Base-by-base conservation (phyloP, 2,329 filamentous ascomycete genomes). In the Aspergillus pseudonomiae region DNA sequence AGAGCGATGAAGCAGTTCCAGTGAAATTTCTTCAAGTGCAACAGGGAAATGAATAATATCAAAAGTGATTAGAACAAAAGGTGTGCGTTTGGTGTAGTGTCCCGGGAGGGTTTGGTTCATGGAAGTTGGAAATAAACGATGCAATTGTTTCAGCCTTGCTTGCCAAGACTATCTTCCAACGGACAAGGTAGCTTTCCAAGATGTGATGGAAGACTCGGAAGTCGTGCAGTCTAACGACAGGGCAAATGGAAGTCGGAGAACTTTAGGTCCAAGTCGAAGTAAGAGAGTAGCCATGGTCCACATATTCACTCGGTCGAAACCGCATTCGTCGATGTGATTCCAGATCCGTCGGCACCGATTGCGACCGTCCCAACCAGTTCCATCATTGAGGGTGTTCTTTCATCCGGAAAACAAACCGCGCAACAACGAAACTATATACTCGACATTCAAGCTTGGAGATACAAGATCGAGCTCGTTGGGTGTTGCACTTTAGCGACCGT, bases 271-370 rank as follows among this genome's bases (percentile, higher is more conserved):
- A 36, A 26, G 34, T 19, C 36, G n/a, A 24, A 16, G 21, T 34
- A 54, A 36, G 46, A 36, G 45, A 50, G 54, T 39, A 21, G 36
- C 30, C 41, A 30, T 60, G 36, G 58, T 41, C 39, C 57, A 59
- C 39, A 28, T 41, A 45, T 59, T 58, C 48, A 48, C 36, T 50
- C 57, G 24, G 60, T 59, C 59, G 57, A 53, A 32, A 56, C 68
- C 65, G 68, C 57, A 57, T 71, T 66, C 65, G 68, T 69, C 65
- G 60, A 68, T 50, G 53, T 55, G 52, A 46, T 52, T 50, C 59
- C 52, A 48, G 34, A n/a, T 45, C 43, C 59, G 57, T 63, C 58
- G 57, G 26, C 53, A 58, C 60, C 64, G 62, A 62, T 67, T 70
- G 69, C 68, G 67, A 69, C 66, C 69, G 68, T 65, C 56, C 57